Evolutionary conservation across 2,329 filamentous ascomycete species (phyloP).

Genomic region (Sarocladium kiliense): DNA sequence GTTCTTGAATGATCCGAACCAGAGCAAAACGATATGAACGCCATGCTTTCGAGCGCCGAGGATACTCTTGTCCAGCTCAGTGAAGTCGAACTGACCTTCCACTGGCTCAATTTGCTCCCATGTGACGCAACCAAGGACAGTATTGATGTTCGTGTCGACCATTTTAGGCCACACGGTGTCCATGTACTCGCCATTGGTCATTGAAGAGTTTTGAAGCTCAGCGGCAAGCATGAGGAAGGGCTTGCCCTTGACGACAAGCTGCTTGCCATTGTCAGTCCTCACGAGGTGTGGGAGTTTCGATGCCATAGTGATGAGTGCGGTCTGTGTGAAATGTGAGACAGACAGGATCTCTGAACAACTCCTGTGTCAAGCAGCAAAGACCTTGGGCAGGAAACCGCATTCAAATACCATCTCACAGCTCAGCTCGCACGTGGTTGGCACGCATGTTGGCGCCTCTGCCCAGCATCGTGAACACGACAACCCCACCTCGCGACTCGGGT

Average conservation of each 20-base stretch:
- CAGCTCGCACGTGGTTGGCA: background rate
- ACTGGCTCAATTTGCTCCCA: slow-evolving; percentile 32
- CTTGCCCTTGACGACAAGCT: slow-evolving; percentile 31
- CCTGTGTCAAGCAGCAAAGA: too few species aligned
- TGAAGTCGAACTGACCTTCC: slow-evolving; percentile 29
- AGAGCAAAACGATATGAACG: slow-evolving; percentile 30
- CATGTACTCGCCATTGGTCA: slow-evolving; percentile 29
- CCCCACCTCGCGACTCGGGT: background rate
- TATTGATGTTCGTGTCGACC: slow-evolving; percentile 29
- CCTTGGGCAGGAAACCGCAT: background rate
- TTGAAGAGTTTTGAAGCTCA: slow-evolving; percentile 32
- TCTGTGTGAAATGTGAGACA: too few species aligned
- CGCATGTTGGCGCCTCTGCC: background rate
- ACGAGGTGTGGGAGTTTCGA: background rate
- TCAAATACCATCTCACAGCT: background rate
- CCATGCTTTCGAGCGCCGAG: slow-evolving; percentile 23
- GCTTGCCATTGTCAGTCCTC: slow-evolving; percentile 11
- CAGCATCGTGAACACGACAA: background rate
- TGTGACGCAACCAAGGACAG: slow-evolving; percentile 28
- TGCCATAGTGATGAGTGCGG: background rate
- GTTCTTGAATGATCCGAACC: slow-evolving; percentile 35
- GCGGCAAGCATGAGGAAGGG: slow-evolving; percentile 29
- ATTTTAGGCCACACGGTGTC: slow-evolving; percentile 23
- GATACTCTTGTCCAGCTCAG: slow-evolving; percentile 27
- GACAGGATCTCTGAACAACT: too few species aligned